Base-by-base conservation (phyloP, 2,329 filamentous ascomycete genomes). In the Epichloe aotearoae region DNA sequence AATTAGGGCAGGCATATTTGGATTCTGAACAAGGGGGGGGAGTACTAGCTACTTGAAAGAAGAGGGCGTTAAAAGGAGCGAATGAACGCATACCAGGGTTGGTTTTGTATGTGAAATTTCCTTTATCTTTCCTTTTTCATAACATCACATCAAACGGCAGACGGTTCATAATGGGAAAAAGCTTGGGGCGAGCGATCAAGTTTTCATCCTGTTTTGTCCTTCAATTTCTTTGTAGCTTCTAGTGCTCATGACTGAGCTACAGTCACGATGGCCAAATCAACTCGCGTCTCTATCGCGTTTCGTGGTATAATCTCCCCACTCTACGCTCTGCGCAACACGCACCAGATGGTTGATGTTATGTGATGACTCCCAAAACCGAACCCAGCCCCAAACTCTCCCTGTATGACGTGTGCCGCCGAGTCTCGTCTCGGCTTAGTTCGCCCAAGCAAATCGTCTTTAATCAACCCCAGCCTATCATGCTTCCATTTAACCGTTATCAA, bases 51-150 rank as follows among this genome's bases (percentile, higher is more conserved):
- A 46, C n/a, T n/a, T 12, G 47, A 38, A 10, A n/a, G 26, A n/a
- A 23, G n/a, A 30, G 23, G 47, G 47, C 47, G 47, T 49, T 49
- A 2, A 49, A 40, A 5, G 39, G 33, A 44, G 47, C 39, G 47
- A 26, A 33, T 38, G 39, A 11, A 30, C 14, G n/a, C 17, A 41
- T 26, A 10, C 12, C 20, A n/a, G 33, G 43, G 14, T 30, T 23
- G 17, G 36, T 19, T 14, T 14, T 17, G 26, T 30, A 11, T 19
- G 6, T n/a, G 20, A 7, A 17, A 10, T 15, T 50, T 46, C 4
- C 37, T 23, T 15, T 0, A 47, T 26, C 30, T 43, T 36, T 17
- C 7, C 14, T 7, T 8, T 17, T 17, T 26, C n/a, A 20, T 6
- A 12, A 20, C 40, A 5, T 12, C n/a, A 20, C 40, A 5, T 12